Percentiles rank a stretch among this genome's conserved stretches.
These are phyloP conservation scores for Mycena sanguinolenta DNA, from an alignment of 768 basidiomycete species.

Conservation along the genomic window DNA sequence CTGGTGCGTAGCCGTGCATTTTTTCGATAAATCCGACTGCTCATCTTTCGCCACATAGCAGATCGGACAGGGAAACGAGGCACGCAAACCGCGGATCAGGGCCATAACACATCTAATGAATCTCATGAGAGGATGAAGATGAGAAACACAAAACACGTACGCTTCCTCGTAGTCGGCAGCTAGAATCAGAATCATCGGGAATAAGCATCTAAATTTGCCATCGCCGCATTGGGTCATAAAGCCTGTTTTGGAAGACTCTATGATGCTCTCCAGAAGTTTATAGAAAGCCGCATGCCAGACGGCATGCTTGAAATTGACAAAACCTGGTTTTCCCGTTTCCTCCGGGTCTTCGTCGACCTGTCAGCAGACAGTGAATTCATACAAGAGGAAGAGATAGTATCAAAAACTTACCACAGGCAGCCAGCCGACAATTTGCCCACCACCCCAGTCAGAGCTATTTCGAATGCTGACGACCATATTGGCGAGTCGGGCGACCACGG, in stretches of 20 bases:
- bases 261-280: conserved; percentile 37
- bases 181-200: no score
- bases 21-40: no score
- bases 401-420: conserved; percentile 57
- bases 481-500: conserved; percentile 48
- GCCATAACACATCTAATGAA: no score
- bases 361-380: background rate
- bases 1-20: no score
- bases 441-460: no score
- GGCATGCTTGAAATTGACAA: conserved; percentile 39
- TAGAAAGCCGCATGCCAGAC: conserved; percentile 48
- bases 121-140: no score
- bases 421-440: conserved; percentile 56
- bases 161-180: conserved; percentile 49
- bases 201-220: conserved; percentile 29
- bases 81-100: no score
- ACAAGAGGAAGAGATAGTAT: conserved; percentile 21
- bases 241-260: conserved; percentile 29
- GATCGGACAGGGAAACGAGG: conserved; percentile 35
- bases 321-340: conserved; percentile 39
- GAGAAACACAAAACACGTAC: conserved; percentile 25
- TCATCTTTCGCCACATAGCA: conserved; percentile 43
- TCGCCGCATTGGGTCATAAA: conserved; percentile 41
- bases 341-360: conserved; percentile 32
- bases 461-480: conserved; percentile 50